Base-by-base conservation (phyloP, 495 filamentous ascomycete genomes). In the Tuber aestivum region DNA sequence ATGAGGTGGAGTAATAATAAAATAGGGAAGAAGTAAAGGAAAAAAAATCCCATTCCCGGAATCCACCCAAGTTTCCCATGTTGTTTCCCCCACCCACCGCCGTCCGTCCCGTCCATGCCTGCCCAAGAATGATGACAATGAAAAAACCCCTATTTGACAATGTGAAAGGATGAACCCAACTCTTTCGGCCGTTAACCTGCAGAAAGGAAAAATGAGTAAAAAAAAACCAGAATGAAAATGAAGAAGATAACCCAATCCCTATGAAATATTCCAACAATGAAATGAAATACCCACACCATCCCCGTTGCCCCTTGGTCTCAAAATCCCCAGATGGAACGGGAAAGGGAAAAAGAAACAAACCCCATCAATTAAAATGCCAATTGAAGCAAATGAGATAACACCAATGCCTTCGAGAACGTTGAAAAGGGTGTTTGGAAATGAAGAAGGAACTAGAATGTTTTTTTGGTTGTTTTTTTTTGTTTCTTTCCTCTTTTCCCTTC, bases 181-280 rank as follows among this genome's bases (percentile, higher is more conserved):
- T 32, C 56, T 32, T 65, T 65, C 56, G n/a, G 12, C 27, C 56
- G 56, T 27, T 65, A 18, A 27, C 12, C 18, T 65, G 56, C n/a
- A 32, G 14, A 32, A 32, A 4, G 12, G 76, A 72, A 41, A 12
- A 8, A 9, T 44, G 72, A 75, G 71, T 70, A n/a, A n/a, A n/a
- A n/a, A 74, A 77, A 72, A 65, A 65, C 75, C 76, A 72, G 50
- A 50, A 70, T 65, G 61, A 75, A 70, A 73, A 79, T 70, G 78
- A 79, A 70, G 18, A 71, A 75, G 41, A 75, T 27, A 69, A 73
- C 71, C 78, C 70, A 74, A 56, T 35, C 78, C 78, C 76, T 79
- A 73, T 75, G 73, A 79, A 75, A 79, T 75, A 79, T 79, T 75
- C 78, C 78, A 79, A 65, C 56, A 32, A 65, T 65, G 56, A 65